A percentile compares a stretch with the other conserved stretches of the same genome.
These are phyloP conservation scores for Lycium barbarum DNA, from an alignment of 257 asterid genomes.

Conservation along the genomic window DNA sequence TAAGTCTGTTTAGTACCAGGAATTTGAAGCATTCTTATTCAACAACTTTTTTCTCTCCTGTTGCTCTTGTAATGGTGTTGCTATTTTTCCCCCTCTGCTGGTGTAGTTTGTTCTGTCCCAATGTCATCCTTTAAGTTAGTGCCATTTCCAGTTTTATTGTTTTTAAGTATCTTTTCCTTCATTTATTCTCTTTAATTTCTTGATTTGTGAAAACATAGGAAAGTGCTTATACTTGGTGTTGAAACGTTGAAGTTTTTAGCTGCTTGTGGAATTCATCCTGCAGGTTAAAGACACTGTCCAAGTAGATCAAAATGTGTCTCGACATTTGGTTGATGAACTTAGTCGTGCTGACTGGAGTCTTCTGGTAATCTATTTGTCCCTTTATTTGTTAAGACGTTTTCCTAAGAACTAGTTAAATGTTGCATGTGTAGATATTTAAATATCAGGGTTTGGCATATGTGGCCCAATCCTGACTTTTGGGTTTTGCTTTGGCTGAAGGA, in stretches of 20 bases:
- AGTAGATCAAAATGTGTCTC: conserved; percentile 92
- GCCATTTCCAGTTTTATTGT: neutral
- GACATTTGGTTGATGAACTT: conserved; percentile 76
- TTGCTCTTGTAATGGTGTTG: neutral
- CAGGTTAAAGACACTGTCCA: conserved; percentile 95
- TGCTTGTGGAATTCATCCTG: conserved; percentile 24
- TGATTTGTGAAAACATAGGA: neutral
- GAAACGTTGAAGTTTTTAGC: neutral
- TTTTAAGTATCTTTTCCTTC: neutral
- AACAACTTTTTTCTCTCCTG: neutral
- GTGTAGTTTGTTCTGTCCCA: neutral
- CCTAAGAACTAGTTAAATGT: neutral
- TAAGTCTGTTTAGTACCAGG: conserved; percentile 46
- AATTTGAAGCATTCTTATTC: conserved; percentile 24
- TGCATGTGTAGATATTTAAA: neutral
- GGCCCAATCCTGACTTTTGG: neutral
- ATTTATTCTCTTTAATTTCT: neutral
- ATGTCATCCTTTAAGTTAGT: neutral
- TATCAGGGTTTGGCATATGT: neutral
- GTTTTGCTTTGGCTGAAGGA: neutral
- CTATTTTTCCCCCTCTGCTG: neutral
- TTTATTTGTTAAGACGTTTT: neutral
- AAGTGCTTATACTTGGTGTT: neutral
- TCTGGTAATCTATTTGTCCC: conserved; percentile 50
- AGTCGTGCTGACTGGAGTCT: conserved; percentile 74